Base-by-base conservation (phyloP, 192 early-diverging fungal species). In the Umbelopsis sp. region DNA sequence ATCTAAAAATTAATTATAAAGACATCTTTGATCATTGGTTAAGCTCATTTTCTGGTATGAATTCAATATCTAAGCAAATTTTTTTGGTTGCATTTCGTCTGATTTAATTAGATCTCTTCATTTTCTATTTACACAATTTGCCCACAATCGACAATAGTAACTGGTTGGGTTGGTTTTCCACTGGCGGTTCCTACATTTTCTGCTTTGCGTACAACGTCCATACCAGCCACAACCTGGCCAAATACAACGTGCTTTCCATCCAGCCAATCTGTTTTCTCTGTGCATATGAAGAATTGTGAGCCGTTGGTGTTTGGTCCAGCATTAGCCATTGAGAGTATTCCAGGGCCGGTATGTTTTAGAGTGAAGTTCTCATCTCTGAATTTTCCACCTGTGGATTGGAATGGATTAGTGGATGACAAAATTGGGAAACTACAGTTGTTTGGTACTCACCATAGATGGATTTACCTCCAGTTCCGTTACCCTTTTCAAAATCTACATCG, bases 301-400 rank as follows among this genome's bases (percentile, higher is more conserved):
- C 90, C 95, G 71, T 97, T 97, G 22, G 96, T 95, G 52, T 89
- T 85, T 4, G 92, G 86, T 8, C 91, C 91, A 7, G 92, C 86
- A 77, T 98, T 98, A 1, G 97, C 97, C 97, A 98, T 98, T 53
- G 91, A 93, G 0, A 98, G 73, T 11, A 91, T 96, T 49, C 91
- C 94, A 9, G 95, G 89, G 8, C 88, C 80, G 53, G 85, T 87
- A 82, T 62, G 56, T 78, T 87, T 84, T 65, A 84, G 76, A 36
- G 47, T 43, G 66, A 82, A 81, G 72, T 78, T 75, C 83, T 54
- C 32, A 9, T 36, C 32, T 51, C 38, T 20, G 17, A 45, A 45
- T 20, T 34, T 34, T 2, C n/a, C 24, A 0, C 21, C 47, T 34
- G 14, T 69, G 11, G 9, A 32, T 54, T 66, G 51, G 32, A 31